Percentiles rank a stretch among this genome's conserved stretches.
These are phyloP conservation scores for Aspergillus pseudotamarii DNA, from an alignment of 2,329 filamentous ascomycete species.

Conservation along the genomic window DNA sequence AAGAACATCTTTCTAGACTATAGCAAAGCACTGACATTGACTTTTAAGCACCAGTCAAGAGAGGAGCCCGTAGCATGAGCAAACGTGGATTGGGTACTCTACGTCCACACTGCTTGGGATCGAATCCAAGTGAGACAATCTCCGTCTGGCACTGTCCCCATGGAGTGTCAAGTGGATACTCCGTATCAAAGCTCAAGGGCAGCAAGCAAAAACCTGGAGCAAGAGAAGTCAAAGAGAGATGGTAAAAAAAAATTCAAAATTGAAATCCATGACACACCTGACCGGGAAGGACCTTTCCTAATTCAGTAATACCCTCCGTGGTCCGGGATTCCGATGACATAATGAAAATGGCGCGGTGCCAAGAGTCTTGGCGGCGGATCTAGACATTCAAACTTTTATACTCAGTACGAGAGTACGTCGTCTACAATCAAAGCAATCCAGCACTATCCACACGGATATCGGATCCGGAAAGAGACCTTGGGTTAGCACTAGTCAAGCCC, in stretches of 20 bases:
- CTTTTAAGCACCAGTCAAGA: not conserved
- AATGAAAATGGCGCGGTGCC: not conserved
- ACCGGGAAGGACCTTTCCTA: not conserved
- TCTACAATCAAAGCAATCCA: not conserved
- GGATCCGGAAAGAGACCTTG: not conserved
- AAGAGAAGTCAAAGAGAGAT: not conserved
- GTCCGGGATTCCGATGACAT: not conserved
- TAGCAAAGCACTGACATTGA: not conserved
- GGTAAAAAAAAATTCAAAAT: not conserved
- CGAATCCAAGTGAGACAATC: not conserved
- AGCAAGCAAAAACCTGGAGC: not conserved
- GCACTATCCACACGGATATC: not conserved
- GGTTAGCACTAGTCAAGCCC: not conserved
- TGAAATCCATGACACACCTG: not conserved
- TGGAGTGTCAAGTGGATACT: not conserved
- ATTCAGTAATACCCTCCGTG: constrained; percentile 7
- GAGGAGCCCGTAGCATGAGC: not conserved
- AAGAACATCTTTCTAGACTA: not conserved
- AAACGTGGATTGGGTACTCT: not conserved
- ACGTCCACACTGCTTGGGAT: not conserved
- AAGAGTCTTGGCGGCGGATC: constrained; percentile 9
- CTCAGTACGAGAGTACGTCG: not conserved
- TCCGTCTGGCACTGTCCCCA: not conserved
- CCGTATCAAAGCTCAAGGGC: not conserved
- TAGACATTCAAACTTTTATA: not conserved